Evolutionary conservation across 306 rosid species (phyloP).

Genomic region (Cotoneaster glaucophyllus): DNA sequence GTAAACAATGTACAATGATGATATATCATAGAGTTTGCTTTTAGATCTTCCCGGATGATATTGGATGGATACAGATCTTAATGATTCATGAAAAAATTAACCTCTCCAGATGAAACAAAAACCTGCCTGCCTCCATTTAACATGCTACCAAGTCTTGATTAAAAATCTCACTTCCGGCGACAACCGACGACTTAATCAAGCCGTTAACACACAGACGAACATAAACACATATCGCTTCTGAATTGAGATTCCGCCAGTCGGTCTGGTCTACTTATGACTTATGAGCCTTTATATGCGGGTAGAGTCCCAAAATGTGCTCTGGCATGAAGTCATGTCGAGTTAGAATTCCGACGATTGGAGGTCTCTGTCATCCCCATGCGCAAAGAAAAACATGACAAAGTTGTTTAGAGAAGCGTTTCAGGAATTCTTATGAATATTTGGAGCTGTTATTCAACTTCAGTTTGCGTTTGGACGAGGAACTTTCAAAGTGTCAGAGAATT

Average conservation of each 20-base stretch:
- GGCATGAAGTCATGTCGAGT: constrained; percentile 96
- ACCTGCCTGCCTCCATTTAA: not conserved
- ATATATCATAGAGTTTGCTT: not conserved
- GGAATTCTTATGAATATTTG: not conserved
- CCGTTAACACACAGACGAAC: not conserved
- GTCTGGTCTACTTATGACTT: not conserved
- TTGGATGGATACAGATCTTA: not conserved
- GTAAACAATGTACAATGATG: not conserved
- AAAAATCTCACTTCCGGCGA: not conserved
- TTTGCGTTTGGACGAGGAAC: not conserved
- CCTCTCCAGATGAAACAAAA: not conserved
- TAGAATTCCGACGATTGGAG: constrained; percentile 83
- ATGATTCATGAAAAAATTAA: not conserved
- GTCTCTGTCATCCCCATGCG: constrained; percentile 51
- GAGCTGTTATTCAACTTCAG: not conserved
- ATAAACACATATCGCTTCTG: too few relatives aligned
- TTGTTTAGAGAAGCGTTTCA: not conserved
- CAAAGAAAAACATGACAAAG: not conserved
- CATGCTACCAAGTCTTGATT: not conserved
- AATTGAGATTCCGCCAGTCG: too few relatives aligned
- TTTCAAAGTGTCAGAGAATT: too few relatives aligned
- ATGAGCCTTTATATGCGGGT: constrained; percentile 57
- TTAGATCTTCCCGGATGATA: not conserved
- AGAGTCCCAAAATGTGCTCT: constrained; percentile 79
- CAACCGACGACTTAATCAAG: too few relatives aligned